Conservation (phyloP, 345 rosid species). For the Camelina hispida region DNA sequence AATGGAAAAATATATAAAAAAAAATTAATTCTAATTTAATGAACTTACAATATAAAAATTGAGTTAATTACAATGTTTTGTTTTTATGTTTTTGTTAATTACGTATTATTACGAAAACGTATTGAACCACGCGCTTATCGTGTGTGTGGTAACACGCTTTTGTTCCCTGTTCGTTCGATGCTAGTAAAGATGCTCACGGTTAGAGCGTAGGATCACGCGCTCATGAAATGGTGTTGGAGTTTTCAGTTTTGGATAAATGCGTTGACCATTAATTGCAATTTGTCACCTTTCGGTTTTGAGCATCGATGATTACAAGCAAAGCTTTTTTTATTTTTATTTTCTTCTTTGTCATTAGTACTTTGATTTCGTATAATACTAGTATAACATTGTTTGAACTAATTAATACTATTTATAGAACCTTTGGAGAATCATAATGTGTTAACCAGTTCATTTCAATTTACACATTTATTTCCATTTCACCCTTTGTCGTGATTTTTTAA, state of each 20-base stretch:
- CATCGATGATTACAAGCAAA: constrained; percentile 42
- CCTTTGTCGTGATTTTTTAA: too few species aligned
- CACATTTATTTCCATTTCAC: too few species aligned
- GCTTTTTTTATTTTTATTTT: background rate
- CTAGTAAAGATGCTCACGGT: background rate
- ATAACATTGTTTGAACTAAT: background rate
- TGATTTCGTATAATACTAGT: background rate
- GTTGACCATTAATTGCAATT: constrained; percentile 42
- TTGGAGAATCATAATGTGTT: background rate
- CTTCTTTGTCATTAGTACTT: background rate
- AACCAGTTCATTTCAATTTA: background rate
- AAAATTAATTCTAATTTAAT: background rate
- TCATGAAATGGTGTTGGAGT: accelerated
- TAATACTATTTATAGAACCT: background rate
- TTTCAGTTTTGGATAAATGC: constrained; percentile 22
- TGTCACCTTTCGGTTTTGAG: constrained; percentile 41
- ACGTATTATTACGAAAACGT: constrained; percentile 14
- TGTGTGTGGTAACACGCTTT: background rate
- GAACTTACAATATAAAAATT: constrained; percentile 12
- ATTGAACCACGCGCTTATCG: background rate
- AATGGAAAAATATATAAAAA: constrained; percentile 7
- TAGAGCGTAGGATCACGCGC: constrained; percentile 7
- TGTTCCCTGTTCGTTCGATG: constrained; percentile 35
- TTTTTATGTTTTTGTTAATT: background rate
- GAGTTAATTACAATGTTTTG: constrained; percentile 7